Base-by-base conservation (phyloP, 2,329 filamentous ascomycete genomes). In the Microthyrium microscopicum region DNA sequence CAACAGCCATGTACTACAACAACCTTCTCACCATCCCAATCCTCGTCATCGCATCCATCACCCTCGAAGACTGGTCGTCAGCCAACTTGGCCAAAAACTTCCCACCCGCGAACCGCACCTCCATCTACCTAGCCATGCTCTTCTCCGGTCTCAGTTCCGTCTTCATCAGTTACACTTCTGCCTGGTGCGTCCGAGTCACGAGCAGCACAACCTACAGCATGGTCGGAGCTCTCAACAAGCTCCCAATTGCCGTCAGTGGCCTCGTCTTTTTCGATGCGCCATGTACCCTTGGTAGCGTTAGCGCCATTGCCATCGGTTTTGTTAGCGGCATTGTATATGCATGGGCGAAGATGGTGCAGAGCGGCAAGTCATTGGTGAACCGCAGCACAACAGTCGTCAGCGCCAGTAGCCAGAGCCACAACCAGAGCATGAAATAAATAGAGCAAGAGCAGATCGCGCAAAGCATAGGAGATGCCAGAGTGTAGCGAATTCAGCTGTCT, bases 81-180 rank as follows among this genome's bases (percentile, higher is more conserved):
- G 66, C 67, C 40, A 98, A 98, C 60, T 61, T 98, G 45, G 58
- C 63, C 44, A 73, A 68, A 56, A 95, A 95, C 66, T 98, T 98
- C 63, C 89, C 89, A 3, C 46, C 62, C n/a, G 78, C 77, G 42
- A 64, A 73, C 21, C 79, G 85, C 46, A 89, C 82, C 56, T 70
- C 65, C 45, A 73, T 94, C 46, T 68, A 92, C 44, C 60, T 79
- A 39, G 81, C 85, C 50, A 94, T 95, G 81, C 62, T 95, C 49
- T 79, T 95, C 58, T 94, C 89, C 4, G 89, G 89, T 39, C 66
- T 94, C 34, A 85, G 76, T 22, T 81, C 85, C 32, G 85, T 95
- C 50, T 93, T 94, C 61, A 98, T 98, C 57, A 95, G 87, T n/a
- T 98, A 98, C 68, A 91, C 84, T 51, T 94, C 87, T 12, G 89